Base-by-base conservation (phyloP, 169 alveolate species). In the Besnoitia besnoiti region DNA sequence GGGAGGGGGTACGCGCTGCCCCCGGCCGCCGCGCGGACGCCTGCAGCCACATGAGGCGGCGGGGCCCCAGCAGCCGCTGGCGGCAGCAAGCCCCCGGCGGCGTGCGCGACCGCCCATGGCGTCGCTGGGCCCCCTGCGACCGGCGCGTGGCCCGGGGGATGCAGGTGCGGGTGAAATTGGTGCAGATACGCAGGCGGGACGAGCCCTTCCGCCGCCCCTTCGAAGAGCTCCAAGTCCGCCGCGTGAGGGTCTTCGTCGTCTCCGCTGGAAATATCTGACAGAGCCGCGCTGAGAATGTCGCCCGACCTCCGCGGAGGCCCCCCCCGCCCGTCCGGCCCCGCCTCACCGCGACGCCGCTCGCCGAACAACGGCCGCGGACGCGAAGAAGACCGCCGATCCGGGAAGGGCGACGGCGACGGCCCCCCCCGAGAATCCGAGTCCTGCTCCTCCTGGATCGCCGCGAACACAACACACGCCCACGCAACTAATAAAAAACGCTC, bases 191-290 rank as follows among this genome's bases (percentile, higher is more conserved):
- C 67, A 19, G 7, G 67, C 67, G 12, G 33, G 3, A 5, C 67
- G 33, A 55, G 30, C 27, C 24, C 67, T 21, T n/a, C 67, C 33
- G 67, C 4, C 3, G 67, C 67, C 33, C 67, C 30, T 5, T 5
- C 67, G 27, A 8, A 55, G 67, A 55, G 24, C 30, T 55, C 67
- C 33, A 55, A n/a, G 67, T 55, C 67, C 33, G 67, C 33, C 33
- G 67, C 33, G 67, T 1, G 12, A 3, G 67, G 39, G 0, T 39
- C 82, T n/a, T 73, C 82, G 44, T 73, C 82, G 82, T 73, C 82
- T 30, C 82, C 82, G 82, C 82, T 73, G 46, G 82, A 73, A 37
- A 73, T 73, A 19, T 73, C 82, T 35, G 82, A 73, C 40, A 73
- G 21, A 37, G 39, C 46, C 10, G 82, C 14, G n/a, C 46, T 73